Evolutionary conservation across 441 rosid species (phyloP).

Genomic region (Gossypium gossypioides): DNA sequence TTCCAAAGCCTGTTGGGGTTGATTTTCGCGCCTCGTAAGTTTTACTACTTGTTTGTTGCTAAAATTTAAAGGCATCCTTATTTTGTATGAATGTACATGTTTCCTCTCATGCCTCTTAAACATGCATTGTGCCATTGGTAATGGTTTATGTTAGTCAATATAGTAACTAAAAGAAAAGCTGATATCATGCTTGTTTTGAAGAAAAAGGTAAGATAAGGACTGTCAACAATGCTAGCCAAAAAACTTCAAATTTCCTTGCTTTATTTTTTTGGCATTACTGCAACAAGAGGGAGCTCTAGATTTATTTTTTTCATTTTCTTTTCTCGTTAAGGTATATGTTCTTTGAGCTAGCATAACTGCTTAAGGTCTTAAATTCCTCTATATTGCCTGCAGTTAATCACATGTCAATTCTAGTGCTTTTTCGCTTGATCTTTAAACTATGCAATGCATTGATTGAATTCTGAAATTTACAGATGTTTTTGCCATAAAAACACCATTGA

Average conservation of each 20-base stretch:
- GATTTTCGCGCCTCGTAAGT: constrained; percentile 97
- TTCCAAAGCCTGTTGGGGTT: constrained; percentile 86
- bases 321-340: neutral
- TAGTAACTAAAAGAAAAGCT: neutral
- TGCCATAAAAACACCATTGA: constrained; percentile 94
- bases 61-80: neutral
- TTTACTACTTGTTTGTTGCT: neutral
- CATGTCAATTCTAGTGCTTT: neutral
- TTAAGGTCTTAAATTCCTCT: neutral
- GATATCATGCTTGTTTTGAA: neutral
- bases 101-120: neutral
- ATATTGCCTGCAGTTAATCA: neutral
- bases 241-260: neutral
- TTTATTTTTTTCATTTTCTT: neutral
- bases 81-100: neutral
- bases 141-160: neutral
- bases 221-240: neutral
- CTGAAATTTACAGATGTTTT: constrained; percentile 64
- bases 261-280: neutral
- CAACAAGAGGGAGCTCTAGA: neutral
- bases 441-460: neutral
- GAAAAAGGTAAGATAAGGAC: neutral
- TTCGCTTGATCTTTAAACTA: neutral
- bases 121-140: neutral
- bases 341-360: neutral